A percentile compares a stretch with the other conserved stretches of the same genome.
These are phyloP conservation scores for Oenanthe sinensis DNA, from an alignment of 129 eudicot genomes.

Conservation along the genomic window DNA sequence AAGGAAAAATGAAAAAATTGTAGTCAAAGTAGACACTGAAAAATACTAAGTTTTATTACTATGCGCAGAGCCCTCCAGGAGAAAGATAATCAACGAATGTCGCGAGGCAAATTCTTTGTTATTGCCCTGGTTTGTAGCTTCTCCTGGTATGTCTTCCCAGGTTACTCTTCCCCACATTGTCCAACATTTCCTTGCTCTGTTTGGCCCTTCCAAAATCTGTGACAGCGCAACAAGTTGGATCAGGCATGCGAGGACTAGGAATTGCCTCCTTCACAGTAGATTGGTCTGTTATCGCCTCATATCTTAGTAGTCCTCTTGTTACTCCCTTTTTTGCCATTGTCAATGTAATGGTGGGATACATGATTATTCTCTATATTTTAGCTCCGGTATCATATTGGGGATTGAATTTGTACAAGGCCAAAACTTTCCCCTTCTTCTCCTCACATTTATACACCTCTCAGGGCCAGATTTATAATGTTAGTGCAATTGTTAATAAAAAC, in stretches of 20 bases:
- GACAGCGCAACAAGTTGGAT: slow-evolving; percentile 49
- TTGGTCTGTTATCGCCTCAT: slow-evolving; percentile 55
- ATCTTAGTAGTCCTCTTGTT: slow-evolving; percentile 40
- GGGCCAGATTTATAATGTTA: slow-evolving; percentile 43
- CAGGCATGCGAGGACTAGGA: slow-evolving; percentile 59
- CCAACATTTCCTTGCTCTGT: slow-evolving; percentile 43
- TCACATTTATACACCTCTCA: slow-evolving; percentile 17
- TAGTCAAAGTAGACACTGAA: not conserved
- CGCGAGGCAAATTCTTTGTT: slow-evolving; percentile 49
- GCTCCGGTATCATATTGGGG: slow-evolving; percentile 50
- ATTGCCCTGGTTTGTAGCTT: slow-evolving; percentile 51
- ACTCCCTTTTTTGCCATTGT: slow-evolving; percentile 48
- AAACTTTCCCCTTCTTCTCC: slow-evolving; percentile 44
- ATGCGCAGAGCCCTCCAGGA: slow-evolving; percentile 4
- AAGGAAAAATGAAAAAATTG: not conserved
- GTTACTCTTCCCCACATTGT: slow-evolving; percentile 36
- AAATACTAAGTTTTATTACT: not conserved
- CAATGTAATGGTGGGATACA: slow-evolving; percentile 37
- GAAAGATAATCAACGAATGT: slow-evolving; percentile 15
- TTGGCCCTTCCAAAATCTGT: slow-evolving; percentile 27
- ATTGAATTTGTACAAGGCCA: slow-evolving; percentile 31
- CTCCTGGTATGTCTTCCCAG: slow-evolving; percentile 52
- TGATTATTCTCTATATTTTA: slow-evolving; percentile 25
- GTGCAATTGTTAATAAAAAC: slow-evolving; percentile 36
- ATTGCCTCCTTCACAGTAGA: slow-evolving; percentile 40